These are phyloP conservation scores for Xylaria sp. DNA, from an alignment of 2,329 filamentous ascomycete genomes.

Conservation along the genomic window DNA sequence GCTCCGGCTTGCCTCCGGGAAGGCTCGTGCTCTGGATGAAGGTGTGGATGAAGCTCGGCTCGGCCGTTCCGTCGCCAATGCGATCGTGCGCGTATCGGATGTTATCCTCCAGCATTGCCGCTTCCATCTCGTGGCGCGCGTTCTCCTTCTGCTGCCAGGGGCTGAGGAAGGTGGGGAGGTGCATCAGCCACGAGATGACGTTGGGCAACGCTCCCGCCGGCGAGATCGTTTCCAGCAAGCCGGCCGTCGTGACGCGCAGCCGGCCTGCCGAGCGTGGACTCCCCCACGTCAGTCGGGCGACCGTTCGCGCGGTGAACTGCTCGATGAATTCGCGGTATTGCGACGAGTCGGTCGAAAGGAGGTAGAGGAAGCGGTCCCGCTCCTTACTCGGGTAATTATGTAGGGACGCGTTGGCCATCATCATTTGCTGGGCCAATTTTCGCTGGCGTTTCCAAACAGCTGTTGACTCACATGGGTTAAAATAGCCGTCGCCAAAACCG, in stretches of 20 bases:
- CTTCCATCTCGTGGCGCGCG: constrained; percentile 48
- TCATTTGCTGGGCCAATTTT: constrained; percentile 51
- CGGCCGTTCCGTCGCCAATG: constrained; percentile 40
- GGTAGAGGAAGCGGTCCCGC: constrained; percentile 52
- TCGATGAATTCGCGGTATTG: constrained; percentile 54
- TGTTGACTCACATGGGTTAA: constrained; percentile 27
- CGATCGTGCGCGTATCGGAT: constrained; percentile 45
- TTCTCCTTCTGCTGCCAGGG: constrained; percentile 54
- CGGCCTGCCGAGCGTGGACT: constrained; percentile 47
- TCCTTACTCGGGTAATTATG: constrained; percentile 52
- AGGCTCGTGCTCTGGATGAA: constrained; percentile 44
- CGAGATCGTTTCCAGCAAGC: constrained; percentile 52
- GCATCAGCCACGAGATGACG: constrained; percentile 46
- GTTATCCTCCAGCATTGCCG: constrained; percentile 45
- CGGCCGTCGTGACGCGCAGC: constrained; percentile 52
- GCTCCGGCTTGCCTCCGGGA: constrained; percentile 33
- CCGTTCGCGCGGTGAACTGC: constrained; percentile 53
- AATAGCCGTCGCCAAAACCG: not conserved
- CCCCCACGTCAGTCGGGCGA: constrained; percentile 54
- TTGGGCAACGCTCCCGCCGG: constrained; percentile 53
- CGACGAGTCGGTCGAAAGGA: constrained; percentile 46
- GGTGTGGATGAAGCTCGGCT: constrained; percentile 50
- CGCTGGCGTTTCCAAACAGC: constrained; percentile 57
- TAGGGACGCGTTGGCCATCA: constrained; percentile 47
- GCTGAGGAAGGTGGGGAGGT: constrained; percentile 47